Conservation (phyloP, 179 eudicot species). For the Silene vulgaris region DNA sequence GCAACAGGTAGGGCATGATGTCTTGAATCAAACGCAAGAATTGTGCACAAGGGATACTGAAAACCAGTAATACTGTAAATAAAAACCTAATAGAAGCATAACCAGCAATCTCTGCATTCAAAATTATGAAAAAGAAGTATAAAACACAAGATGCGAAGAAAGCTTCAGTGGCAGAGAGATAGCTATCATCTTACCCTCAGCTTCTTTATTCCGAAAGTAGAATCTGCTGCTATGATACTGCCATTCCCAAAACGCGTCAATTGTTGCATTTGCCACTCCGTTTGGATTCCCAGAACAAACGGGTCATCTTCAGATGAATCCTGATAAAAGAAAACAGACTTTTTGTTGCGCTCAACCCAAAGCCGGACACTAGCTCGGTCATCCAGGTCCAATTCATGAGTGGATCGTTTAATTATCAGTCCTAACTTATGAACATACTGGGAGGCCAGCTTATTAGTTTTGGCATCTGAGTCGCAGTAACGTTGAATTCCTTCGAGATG, state of each 20-base stretch:
- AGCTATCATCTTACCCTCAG: constrained; percentile 54
- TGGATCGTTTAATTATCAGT: constrained; percentile 78
- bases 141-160: constrained; percentile 9
- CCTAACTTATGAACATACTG: constrained; percentile 93
- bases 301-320: constrained; percentile 67
- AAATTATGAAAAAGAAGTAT: constrained; percentile 17
- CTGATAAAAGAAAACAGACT: constrained; percentile 66
- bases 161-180: constrained; percentile 15
- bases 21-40: constrained; percentile 94
- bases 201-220: constrained; percentile 81
- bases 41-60: constrained; percentile 89
- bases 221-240: constrained; percentile 78
- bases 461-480: constrained; percentile 78
- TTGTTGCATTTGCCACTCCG: constrained; percentile 98
- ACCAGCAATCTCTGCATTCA: constrained; percentile 19
- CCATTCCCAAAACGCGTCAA: constrained; percentile 87
- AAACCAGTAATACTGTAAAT: constrained; percentile 34
- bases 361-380: constrained; percentile 78
- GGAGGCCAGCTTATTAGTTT: constrained; percentile 69
- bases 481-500: constrained; percentile 88
- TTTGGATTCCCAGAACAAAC: constrained; percentile 88
- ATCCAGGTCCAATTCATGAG: constrained; percentile 90
- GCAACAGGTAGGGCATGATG: constrained; percentile 97
- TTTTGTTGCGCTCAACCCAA: constrained; percentile 89
- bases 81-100: constrained; percentile 19